Conservation (phyloP, 225 moss, liverwort and hornwort species). For the Marchantia paleacea region DNA sequence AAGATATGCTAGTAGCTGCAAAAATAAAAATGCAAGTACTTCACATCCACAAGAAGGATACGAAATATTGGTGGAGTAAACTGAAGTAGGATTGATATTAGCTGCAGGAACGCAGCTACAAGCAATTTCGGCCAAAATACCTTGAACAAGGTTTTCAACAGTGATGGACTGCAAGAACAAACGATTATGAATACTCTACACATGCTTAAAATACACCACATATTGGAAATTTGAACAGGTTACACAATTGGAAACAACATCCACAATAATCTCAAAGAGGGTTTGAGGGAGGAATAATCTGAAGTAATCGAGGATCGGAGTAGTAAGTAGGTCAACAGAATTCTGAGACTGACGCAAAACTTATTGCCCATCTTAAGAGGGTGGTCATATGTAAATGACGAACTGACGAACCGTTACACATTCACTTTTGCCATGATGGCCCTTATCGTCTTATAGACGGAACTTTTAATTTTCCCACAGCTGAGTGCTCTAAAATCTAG, state of each 20-base stretch:
- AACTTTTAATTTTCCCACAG: too few species aligned
- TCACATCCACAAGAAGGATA: conserved; percentile 22
- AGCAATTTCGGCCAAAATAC: conserved; percentile 43
- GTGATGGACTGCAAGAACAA: conserved; percentile 33
- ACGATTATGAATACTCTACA: neutral
- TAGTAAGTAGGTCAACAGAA: too few species aligned
- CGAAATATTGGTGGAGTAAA: conserved; percentile 48
- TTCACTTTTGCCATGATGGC: too few species aligned
- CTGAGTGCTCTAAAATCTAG: too few species aligned
- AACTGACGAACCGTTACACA: too few species aligned
- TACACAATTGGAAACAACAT: neutral
- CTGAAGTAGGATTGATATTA: conserved; percentile 39
- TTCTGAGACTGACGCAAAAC: too few species aligned
- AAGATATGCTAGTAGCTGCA: neutral
- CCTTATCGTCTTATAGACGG: too few species aligned
- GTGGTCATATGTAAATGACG: too few species aligned
- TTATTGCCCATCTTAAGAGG: too few species aligned
- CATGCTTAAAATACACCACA: neutral
- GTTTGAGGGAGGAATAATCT: neutral
- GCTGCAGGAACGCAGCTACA: conserved; percentile 36
- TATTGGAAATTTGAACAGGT: neutral
- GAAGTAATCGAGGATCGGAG: neutral
- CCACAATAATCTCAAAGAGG: neutral
- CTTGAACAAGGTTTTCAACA: conserved; percentile 35
- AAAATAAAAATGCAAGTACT: neutral